A percentile compares a stretch with the other conserved stretches of the same genome.
Evolutionary conservation across 352 stramenopile genomes (phyloP).

Genomic region (Phytophthora gonapodyides): DNA sequence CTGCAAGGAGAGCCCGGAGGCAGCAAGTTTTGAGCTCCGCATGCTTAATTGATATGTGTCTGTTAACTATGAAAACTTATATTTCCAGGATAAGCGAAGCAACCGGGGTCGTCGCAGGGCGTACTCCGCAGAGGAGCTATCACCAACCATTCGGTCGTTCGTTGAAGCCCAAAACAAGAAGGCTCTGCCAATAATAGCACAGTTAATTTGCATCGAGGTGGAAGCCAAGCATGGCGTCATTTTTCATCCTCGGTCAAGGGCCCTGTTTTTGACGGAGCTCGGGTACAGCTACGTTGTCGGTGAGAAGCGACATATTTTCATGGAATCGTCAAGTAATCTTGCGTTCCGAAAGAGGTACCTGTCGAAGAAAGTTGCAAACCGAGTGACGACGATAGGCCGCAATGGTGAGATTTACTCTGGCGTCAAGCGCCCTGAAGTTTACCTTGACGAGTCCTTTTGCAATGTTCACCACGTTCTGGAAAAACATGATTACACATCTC

Average conservation of each 20-base stretch:
- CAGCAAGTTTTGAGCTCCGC: background rate
- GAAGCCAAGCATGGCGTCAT: background rate
- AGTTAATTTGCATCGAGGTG: conserved; percentile 9
- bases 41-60: background rate
- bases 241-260: conserved; percentile 5
- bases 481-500: conserved; percentile 36
- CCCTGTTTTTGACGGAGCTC: conserved; percentile 11
- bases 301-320: conserved; percentile 27
- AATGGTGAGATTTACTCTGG: background rate
- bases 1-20: background rate
- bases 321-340: conserved; percentile 12
- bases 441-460: conserved; percentile 29
- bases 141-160: background rate
- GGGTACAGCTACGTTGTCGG: conserved; percentile 15
- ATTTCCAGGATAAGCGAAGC: background rate
- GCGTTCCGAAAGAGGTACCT: conserved; percentile 18
- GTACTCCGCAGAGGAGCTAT: too few relatives aligned
- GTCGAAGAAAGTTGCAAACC: conserved; percentile 25
- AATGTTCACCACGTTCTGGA: conserved; percentile 27
- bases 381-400: background rate
- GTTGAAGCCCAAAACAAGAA: conserved; percentile 13
- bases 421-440: conserved; percentile 16
- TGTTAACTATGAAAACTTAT: background rate
- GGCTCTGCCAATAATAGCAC: conserved; percentile 17
- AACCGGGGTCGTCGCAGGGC: background rate